Evolutionary conservation across 2,329 filamentous ascomycete species (phyloP), one percentile per base, ranked within the genome.

Genomic region (Calonectria ilicicola): DNA sequence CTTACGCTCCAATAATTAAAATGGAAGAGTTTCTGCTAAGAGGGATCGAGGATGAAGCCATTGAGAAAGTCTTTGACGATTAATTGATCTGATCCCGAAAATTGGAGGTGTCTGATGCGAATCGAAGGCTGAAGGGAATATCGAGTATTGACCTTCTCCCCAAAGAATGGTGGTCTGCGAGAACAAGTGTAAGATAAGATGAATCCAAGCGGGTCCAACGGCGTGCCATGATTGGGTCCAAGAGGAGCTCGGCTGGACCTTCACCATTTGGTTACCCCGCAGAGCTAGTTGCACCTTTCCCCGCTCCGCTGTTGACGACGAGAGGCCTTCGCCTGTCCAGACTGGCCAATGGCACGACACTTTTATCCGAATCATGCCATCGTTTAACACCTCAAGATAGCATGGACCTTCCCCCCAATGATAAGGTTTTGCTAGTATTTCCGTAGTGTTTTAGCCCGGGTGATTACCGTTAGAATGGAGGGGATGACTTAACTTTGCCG

Each of bases 1-100:
- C 70, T 47, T 14, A 72, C 70, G 70, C 66, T 5, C 70, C 70
- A 29, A 72, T 72, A 42, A 72, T 69, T 27, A 72, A 67, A 46
- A 72, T 72, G 19, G 42, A 40, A 4, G 62, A 69, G 4, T 72
- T 60, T 21, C 66, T 72, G 15, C 5, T 62, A 8, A 69, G n/a
- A 4, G 38, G n/a, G 21, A 58, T 6, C 6, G 38, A 5, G 7
- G 14, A 14, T 1, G 29, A 23, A 35, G 17, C 38, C 7, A 40
- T 47, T 21, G 23, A 21, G 35, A 38, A 14, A 44, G 8, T 26
- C 1, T 38, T 15, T 17, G 6, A n/a, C 9, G 1, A 40, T 26
- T 17, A 27, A 27, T 44, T 40, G n/a, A 6, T 21, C 2, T 8
- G 26, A 56, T 29, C 21, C 23, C 23, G 14, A 2, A 23, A n/a